These are phyloP conservation scores for Tolypocladium cylindrosporum DNA, from an alignment of 2,329 filamentous ascomycete species.

Conservation along the genomic window DNA sequence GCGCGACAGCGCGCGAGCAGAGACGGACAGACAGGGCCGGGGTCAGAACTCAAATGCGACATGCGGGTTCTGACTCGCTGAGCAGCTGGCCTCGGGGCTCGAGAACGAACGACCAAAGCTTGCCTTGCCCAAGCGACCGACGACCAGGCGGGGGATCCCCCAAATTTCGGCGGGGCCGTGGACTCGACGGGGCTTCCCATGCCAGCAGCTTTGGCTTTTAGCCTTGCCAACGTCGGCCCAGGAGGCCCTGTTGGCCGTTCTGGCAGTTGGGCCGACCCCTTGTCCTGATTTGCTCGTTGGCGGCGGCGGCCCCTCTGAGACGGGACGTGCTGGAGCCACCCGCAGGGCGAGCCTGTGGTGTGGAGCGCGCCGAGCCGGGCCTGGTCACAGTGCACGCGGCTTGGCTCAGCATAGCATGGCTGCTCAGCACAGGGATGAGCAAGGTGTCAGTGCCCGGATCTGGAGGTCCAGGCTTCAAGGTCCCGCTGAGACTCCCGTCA, in stretches of 20 bases:
- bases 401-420: too few relatives aligned
- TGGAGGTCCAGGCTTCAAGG: too few relatives aligned
- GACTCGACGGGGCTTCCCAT: not conserved
- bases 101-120: too few relatives aligned
- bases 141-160: not conserved
- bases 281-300: conserved; percentile 3
- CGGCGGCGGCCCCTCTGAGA: not conserved
- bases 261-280: conserved; percentile 5
- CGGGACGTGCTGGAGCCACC: not conserved
- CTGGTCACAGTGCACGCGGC: too few relatives aligned
- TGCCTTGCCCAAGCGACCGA: not conserved
- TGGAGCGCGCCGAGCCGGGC: not conserved
- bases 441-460: too few relatives aligned
- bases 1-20: not conserved
- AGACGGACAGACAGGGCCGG: not conserved
- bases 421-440: too few relatives aligned
- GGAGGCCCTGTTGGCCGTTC: not conserved
- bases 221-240: not conserved
- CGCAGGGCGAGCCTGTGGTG: not conserved
- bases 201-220: not conserved
- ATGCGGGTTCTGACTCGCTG: not conserved
- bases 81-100: not conserved
- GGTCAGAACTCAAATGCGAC: not conserved
- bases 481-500: too few relatives aligned
- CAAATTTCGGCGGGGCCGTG: not conserved